A percentile compares a stretch with the other conserved stretches of the same genome.
phyloP scores from a whole-genome alignment of 129 eudicot genomes.

The Pulicaria dysenterica region DNA sequence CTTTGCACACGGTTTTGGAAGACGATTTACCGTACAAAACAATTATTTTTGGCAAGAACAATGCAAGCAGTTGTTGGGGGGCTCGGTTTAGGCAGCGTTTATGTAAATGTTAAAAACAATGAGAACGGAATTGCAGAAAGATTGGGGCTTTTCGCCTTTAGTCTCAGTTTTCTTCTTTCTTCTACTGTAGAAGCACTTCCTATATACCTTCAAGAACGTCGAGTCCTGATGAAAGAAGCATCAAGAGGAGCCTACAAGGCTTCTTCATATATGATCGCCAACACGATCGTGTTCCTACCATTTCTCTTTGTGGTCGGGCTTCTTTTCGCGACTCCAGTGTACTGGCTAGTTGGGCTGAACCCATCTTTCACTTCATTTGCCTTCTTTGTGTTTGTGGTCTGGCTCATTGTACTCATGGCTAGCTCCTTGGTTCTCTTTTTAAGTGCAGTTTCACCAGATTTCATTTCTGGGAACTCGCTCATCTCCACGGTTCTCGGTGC shows the following conservation, averaged over 20 bases:
- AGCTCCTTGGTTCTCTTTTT: conserved; percentile 90
- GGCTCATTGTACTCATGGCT: conserved; percentile 95
- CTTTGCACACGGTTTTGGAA: conserved; percentile 82
- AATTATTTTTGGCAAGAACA: conserved; percentile 83
- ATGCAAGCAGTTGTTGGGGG: conserved; percentile 97
- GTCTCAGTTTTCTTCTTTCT: conserved; percentile 93
- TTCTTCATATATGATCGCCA: conserved; percentile 92
- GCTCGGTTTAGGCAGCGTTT: conserved; percentile 85
- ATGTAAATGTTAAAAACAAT: conserved; percentile 58
- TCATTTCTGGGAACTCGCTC: conserved; percentile 89
- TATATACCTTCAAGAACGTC: conserved; percentile 90
- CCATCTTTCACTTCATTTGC: conserved; percentile 67
- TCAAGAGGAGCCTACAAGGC: conserved; percentile 82
- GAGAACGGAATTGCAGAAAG: conserved; percentile 85
- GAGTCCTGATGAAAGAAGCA: conserved; percentile 93
- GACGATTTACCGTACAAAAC: conserved; percentile 84
- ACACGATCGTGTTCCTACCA: conserved; percentile 83
- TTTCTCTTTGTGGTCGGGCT: conserved; percentile 76
- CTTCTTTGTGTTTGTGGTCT: conserved; percentile 66
- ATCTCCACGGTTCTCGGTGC: conserved; percentile 92
- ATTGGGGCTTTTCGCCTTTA: conserved; percentile 91
- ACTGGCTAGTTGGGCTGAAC: conserved; percentile 90
- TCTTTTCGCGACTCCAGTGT: conserved; percentile 74
- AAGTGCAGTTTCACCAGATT: conserved; percentile 87
- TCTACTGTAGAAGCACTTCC: conserved; percentile 98